phyloP scores from a whole-genome alignment of 2,329 filamentous ascomycete species.

The Colletotrichum tropicale region DNA sequence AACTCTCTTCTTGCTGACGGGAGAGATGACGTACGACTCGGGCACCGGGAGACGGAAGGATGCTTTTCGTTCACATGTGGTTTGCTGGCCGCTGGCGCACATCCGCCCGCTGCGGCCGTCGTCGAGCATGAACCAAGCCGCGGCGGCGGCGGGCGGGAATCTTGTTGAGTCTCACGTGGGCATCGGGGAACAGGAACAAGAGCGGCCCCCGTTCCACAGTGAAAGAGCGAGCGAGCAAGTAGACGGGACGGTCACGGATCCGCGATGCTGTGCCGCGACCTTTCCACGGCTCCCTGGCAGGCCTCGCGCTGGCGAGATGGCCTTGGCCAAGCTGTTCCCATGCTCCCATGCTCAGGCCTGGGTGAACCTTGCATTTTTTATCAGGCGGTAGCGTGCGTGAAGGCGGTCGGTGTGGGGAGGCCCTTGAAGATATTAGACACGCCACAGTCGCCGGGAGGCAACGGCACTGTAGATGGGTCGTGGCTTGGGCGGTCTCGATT shows the following conservation, averaged over 20 bases:
- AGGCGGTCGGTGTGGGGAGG: constrained; percentile 17
- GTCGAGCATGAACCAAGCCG: constrained; percentile 12
- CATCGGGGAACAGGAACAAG: neutral
- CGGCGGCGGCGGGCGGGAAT: constrained; percentile 4
- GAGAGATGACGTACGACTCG: constrained; percentile 19
- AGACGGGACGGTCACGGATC: neutral
- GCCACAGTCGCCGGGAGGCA: neutral
- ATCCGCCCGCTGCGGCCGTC: neutral
- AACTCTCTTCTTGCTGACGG: constrained; percentile 4
- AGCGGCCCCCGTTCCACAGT: constrained; percentile 15
- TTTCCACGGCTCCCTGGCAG: neutral
- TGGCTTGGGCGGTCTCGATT: constrained; percentile 2
- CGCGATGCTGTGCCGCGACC: constrained; percentile 13
- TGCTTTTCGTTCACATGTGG: neutral
- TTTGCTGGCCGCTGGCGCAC: constrained; percentile 6
- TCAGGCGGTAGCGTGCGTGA: constrained; percentile 13
- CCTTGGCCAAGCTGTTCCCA: constrained; percentile 14
- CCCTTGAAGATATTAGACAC: constrained; percentile 9
- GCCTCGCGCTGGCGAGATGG: neutral
- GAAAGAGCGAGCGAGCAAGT: neutral
- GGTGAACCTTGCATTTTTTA: constrained; percentile 17
- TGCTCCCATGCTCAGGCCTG: constrained; percentile 14
- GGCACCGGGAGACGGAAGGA: neutral
- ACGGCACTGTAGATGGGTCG: neutral
- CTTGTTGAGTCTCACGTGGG: constrained; percentile 18